phyloP scores from a whole-genome alignment of 805 yeast species.

The Candida ipomoeae region DNA sequence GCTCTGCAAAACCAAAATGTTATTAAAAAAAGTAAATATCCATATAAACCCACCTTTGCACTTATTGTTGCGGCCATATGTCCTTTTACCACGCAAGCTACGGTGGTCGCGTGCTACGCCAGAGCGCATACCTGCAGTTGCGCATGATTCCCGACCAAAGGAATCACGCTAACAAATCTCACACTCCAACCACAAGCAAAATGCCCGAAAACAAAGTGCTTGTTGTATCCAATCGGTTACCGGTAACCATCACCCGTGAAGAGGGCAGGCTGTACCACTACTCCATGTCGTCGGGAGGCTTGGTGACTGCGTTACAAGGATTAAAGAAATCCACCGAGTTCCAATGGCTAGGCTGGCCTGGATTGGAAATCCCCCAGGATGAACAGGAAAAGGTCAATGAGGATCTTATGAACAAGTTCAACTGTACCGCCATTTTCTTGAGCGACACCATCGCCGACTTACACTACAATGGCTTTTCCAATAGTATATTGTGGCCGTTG shows the following conservation, averaged over 20 bases:
- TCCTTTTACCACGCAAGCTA: neutral
- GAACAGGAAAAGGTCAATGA: constrained; percentile 65
- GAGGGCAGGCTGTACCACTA: constrained; percentile 67
- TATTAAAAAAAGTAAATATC: no score
- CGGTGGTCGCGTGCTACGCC: neutral
- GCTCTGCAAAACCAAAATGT: neutral
- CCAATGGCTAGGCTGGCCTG: constrained; percentile 99
- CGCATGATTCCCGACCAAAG: constrained; percentile 1
- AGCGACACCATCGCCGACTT: constrained; percentile 89
- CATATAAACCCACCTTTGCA: neutral
- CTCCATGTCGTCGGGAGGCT: constrained; percentile 94
- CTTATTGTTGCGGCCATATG: neutral
- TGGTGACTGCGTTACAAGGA: constrained; percentile 94
- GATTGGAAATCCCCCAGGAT: constrained; percentile 71
- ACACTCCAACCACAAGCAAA: neutral
- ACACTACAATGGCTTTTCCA: constrained; percentile 94
- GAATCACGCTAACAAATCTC: constrained; percentile 1
- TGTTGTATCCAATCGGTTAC: constrained; percentile 91
- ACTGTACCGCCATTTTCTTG: constrained; percentile 85
- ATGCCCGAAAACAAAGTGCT: constrained; percentile 59
- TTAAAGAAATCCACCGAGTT: constrained; percentile 75
- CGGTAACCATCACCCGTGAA: constrained; percentile 79
- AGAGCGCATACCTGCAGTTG: constrained; percentile 3
- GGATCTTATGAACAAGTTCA: constrained; percentile 73
- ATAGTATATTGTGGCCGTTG: constrained; percentile 94